Evolutionary conservation across 2,329 filamentous ascomycete species (phyloP), one percentile per base, ranked within the genome.

Genomic region (Monilinia fructigena): DNA sequence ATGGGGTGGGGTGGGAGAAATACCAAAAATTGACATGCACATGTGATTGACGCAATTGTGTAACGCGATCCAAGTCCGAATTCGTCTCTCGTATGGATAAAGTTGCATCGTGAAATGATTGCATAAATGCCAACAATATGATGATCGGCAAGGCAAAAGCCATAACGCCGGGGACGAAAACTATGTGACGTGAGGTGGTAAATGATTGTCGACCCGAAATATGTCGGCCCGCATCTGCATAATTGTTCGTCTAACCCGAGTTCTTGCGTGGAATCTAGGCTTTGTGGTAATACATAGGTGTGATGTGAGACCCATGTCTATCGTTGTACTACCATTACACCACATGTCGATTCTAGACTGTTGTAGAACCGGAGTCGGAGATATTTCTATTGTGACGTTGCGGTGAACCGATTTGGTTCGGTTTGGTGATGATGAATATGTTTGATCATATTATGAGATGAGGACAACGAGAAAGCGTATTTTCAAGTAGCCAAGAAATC

Each of bases 401-500:
- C 40, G 55, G 40, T 47, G 55, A 59, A 45, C 55, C 55, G 12
- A 59, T 47, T 45, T 18, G 11, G 26, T 31, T 28, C 10, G 40
- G 40, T n/a, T 59, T n/a, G 40, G 26, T 16, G 23, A 42, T 26
- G n/a, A 47, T 59, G 40, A 31, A 45, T 47, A 45, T 47, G 4
- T 47, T 47, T 59, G 23, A 47, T 58, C 55, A 58, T n/a, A 31
- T 47, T 31, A 7, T 31, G 40, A 47, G 18, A 47, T 31, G 11
- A 38, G n/a, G 28, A 12, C 45, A 16, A n/a, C 4, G 55, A 59
- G 40, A 4, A 28, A 18, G 45, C n/a, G 11, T 23, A 23, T 26
- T 28, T 56, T 75, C 70, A 76, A 26, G 75, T 76, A 18, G 73
- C 75, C 40, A 86, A 77, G 70, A 87, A 87, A 74, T 87, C 83